Evolutionary conservation across 2,329 filamentous ascomycete species (phyloP), one percentile per base, ranked within the genome.

Genomic region (Monilinia fructigena): DNA sequence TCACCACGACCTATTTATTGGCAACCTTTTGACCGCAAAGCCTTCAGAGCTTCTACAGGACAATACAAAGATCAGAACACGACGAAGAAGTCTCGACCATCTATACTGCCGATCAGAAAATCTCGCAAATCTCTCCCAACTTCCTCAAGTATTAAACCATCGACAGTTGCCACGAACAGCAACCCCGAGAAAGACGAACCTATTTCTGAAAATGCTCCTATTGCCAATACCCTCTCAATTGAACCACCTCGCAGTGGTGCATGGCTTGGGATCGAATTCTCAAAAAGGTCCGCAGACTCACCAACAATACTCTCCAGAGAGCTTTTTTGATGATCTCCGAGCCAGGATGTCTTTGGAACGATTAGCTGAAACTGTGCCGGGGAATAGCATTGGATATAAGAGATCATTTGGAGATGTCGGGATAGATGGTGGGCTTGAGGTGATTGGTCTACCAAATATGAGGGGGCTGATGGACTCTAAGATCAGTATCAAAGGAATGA

Each of bases 1-100:
- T 65, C 71, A 16, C 47, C 47, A 26, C 69, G 73, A 47, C 54
- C 40, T 14, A 55, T 53, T 12, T 74, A 74, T 40, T 72, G 69
- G 68, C 50, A 38, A 18, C 45, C 48, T 35, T 54, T 63, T 11
- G 58, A 63, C 23, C 48, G 50, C 14, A 66, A 40, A 20, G 20
- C 47, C n/a, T 55, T 63, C 10, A 61, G 64, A 55, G 56, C 64
- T 45, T 66, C 48, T 14, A 66, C 64, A 38, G 64, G 64, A 42
- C 56, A 66, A 66, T 66, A 26, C 5, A 18, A 18, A 54, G 58
- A 60, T n/a, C 31, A 60, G 6, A 45, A 20, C 14, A 8, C 35
- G 23, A 31, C 16, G 8, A 31, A 65, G 18, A 63, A 40, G 38
- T 47, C 56, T 50, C 55, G 55, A 45, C 12, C 26, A 16, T 31